Conservation (phyloP, 805 yeast genomes). For the Hemisphaericaspora nanyangensis region DNA sequence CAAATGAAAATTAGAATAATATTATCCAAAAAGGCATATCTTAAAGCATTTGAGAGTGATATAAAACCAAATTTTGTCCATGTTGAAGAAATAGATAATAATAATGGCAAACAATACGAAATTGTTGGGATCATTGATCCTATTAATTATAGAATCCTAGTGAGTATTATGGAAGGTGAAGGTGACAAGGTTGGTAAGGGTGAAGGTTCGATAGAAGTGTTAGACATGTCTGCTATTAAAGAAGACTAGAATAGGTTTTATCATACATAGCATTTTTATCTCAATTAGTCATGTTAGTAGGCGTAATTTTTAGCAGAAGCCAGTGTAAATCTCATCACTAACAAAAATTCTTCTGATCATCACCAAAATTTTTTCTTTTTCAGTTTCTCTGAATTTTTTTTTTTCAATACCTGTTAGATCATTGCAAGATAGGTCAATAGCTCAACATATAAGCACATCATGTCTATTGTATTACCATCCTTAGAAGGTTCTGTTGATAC, state of each 20-base stretch:
- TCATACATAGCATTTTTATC: too few relatives aligned
- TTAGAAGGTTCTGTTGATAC: conserved; percentile 37
- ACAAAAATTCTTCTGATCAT: neutral
- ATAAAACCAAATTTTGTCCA: conserved; percentile 32
- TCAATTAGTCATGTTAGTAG: too few relatives aligned
- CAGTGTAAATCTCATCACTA: conserved; percentile 4
- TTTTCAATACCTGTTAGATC: too few relatives aligned
- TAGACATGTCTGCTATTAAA: conserved; percentile 85
- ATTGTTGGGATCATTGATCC: conserved; percentile 77
- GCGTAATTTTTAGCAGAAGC: too few relatives aligned
- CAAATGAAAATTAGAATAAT: conserved; percentile 81
- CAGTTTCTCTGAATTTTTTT: too few relatives aligned
- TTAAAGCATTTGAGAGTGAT: conserved; percentile 29
- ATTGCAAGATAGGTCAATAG: neutral
- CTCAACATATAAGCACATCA: conserved; percentile 7
- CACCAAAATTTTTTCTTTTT: neutral
- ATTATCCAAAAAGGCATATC: conserved; percentile 51
- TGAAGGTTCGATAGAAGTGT: conserved; percentile 70
- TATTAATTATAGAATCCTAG: conserved; percentile 68
- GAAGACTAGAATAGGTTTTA: conserved; percentile 30
- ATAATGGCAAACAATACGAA: conserved; percentile 46
- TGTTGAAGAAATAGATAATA: conserved; percentile 38
- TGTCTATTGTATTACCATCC: conserved; percentile 50
- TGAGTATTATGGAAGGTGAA: conserved; percentile 50
- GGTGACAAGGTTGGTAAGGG: conserved; percentile 43